Evolutionary conservation across 805 yeast species (phyloP).

Genomic region (Teunomyces aglyptinius): DNA sequence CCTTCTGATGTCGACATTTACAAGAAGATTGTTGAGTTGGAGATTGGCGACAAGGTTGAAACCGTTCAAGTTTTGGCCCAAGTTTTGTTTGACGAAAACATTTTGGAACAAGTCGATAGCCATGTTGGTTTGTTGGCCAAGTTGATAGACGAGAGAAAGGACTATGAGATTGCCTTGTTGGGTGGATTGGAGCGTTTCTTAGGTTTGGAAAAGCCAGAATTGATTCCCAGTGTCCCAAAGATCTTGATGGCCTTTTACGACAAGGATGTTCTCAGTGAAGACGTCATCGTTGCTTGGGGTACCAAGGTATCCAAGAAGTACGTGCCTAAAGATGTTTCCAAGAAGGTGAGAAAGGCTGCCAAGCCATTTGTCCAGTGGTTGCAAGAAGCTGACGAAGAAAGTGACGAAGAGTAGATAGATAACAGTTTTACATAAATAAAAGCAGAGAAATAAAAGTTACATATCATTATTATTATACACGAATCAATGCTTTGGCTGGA

Average conservation of each 20-base stretch:
- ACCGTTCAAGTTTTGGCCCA: constrained; percentile 92
- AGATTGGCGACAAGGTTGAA: constrained; percentile 66
- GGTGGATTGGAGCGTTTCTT: constrained; percentile 96
- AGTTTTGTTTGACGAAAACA: constrained; percentile 75
- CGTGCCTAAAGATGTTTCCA: constrained; percentile 86
- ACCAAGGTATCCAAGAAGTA: constrained; percentile 88
- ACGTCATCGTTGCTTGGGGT: constrained; percentile 79
- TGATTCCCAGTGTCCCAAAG: constrained; percentile 74
- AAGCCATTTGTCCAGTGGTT: constrained; percentile 95
- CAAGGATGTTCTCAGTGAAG: constrained; percentile 81
- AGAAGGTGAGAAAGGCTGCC: constrained; percentile 94
- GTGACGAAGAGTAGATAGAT: constrained; percentile 53
- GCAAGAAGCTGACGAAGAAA: constrained; percentile 86
- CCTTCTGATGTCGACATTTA: constrained; percentile 89
- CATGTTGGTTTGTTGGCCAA: constrained; percentile 85
- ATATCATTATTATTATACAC: constrained; percentile 2
- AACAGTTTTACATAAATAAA: background rate
- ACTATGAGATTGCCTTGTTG: constrained; percentile 81
- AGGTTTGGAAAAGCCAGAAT: constrained; percentile 71
- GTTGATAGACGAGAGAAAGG: constrained; percentile 56
- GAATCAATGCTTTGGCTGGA: constrained; percentile 3
- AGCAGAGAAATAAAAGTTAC: background rate
- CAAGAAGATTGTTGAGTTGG: constrained; percentile 81
- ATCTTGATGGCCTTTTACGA: constrained; percentile 80
- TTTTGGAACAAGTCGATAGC: constrained; percentile 65